Evolutionary conservation across 2,329 filamentous ascomycete species (phyloP).

Genomic region (Aspergillus novofumigatus): DNA sequence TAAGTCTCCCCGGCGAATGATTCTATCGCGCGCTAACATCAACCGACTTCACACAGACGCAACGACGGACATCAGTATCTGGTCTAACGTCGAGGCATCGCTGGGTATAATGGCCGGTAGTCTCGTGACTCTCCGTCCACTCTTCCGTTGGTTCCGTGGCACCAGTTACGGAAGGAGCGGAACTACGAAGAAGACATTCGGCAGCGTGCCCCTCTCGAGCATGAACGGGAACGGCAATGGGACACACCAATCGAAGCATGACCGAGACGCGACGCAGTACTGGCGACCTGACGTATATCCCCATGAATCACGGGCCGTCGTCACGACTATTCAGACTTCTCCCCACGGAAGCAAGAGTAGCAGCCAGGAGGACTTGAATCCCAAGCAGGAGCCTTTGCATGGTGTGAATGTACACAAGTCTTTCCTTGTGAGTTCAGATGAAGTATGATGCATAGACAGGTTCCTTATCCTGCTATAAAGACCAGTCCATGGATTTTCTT

Average conservation of each 20-base stretch:
- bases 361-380: constrained; percentile 33
- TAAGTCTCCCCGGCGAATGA: constrained; percentile 15
- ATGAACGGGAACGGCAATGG: constrained; percentile 18
- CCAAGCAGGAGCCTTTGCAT: constrained; percentile 18
- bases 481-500: background rate
- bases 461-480: background rate
- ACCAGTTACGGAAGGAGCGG: constrained; percentile 21
- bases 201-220: constrained; percentile 30
- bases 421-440: constrained; percentile 28
- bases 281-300: constrained; percentile 30
- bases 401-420: constrained; percentile 35
- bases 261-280: constrained; percentile 20
- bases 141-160: constrained; percentile 40
- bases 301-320: constrained; percentile 21
- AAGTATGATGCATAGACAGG: constrained; percentile 8
- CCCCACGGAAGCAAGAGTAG: constrained; percentile 24
- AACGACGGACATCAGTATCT: constrained; percentile 37
- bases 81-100: constrained; percentile 37
- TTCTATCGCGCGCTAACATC: background rate
- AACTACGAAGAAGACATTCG: constrained; percentile 20
- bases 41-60: constrained; percentile 19
- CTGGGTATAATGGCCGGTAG: constrained; percentile 45
- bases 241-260: constrained; percentile 11
- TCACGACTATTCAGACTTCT: constrained; percentile 26
- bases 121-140: constrained; percentile 47